A percentile compares a stretch with the other conserved stretches of the same genome.
These are phyloP conservation scores for Actinomucor elegans DNA, from an alignment of 371 early-diverging fungal genomes.

Conservation along the genomic window DNA sequence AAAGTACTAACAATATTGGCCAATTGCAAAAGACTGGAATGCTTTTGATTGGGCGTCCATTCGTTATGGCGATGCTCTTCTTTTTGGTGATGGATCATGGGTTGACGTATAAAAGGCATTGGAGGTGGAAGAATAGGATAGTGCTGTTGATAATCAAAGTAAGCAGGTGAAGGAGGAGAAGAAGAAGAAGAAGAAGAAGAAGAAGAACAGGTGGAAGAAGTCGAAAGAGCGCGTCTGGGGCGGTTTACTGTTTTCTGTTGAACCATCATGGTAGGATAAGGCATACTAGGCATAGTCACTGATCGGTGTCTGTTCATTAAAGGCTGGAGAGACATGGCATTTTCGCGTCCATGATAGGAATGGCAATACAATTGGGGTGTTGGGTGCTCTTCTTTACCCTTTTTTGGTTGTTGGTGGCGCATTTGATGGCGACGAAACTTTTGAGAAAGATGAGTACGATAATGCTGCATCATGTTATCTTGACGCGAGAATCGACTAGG, in stretches of 20 bases:
- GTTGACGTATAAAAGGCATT: neutral
- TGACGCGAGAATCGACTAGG: slow-evolving; percentile 83
- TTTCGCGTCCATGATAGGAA: slow-evolving; percentile 12
- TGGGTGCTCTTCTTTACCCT: slow-evolving; percentile 1
- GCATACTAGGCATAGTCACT: slow-evolving; percentile 23
- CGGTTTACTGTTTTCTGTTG: slow-evolving; percentile 2
- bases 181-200: slow-evolving; percentile 4
- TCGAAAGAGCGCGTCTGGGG: slow-evolving; percentile 16
- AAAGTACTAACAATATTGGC: slow-evolving; percentile 42
- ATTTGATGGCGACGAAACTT: slow-evolving; percentile 56
- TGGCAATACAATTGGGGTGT: slow-evolving; percentile 15
- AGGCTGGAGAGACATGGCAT: slow-evolving; percentile 11
- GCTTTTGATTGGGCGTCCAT: slow-evolving; percentile 8
- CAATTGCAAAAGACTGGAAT: slow-evolving; percentile 29
- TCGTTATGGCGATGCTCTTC: neutral
- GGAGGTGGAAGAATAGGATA: neutral
- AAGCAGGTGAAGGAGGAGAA: slow-evolving; percentile 7
- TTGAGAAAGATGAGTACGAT: slow-evolving; percentile 74
- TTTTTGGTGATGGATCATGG: neutral
- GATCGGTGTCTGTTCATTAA: slow-evolving; percentile 13
- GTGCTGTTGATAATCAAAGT: neutral
- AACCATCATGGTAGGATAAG: slow-evolving; percentile 10
- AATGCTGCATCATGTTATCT: slow-evolving; percentile 90
- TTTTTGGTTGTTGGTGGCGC: slow-evolving; percentile 14
- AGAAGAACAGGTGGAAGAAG: slow-evolving; percentile 16